A percentile compares a stretch with the other conserved stretches of the same genome.
phyloP scores from a whole-genome alignment of 176 grass and related monocot genomes.

The Oropetium thomaeum region DNA sequence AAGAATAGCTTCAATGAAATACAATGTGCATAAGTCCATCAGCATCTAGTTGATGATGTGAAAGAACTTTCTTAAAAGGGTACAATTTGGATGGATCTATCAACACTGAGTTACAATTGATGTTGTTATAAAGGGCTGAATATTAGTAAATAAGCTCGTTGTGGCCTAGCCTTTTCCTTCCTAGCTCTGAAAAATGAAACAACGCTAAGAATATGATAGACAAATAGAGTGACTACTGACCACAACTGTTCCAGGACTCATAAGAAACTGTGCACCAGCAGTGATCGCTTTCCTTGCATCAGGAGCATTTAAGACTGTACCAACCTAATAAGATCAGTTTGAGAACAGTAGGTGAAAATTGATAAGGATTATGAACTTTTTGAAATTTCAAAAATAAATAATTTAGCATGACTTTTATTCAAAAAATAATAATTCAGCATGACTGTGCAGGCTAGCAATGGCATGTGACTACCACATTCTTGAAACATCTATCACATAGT shows the following conservation, averaged over 20 bases:
- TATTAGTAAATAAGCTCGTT: neutral
- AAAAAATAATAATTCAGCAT: neutral
- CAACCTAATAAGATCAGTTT: constrained; percentile 46
- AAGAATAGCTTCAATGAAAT: neutral
- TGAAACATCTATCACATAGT: neutral
- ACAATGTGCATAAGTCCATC: constrained; percentile 6
- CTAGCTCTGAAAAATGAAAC: neutral
- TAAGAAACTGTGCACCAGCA: constrained; percentile 84
- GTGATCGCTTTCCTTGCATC: constrained; percentile 74
- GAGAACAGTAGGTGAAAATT: neutral
- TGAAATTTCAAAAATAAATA: neutral
- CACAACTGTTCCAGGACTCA: constrained; percentile 80
- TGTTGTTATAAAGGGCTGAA: neutral
- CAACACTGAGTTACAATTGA: neutral
- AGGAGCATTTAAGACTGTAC: constrained; percentile 63
- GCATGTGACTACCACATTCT: neutral
- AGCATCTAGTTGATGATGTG: neutral
- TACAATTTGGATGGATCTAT: neutral
- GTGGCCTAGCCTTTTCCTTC: neutral
- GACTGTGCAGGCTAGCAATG: neutral
- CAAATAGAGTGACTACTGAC: constrained; percentile 26
- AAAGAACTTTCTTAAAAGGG: neutral
- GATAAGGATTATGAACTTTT: neutral
- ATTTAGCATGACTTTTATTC: neutral
- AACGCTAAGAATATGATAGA: neutral